phyloP scores from a whole-genome alignment of 345 rosid genomes.

The Camelina sativa region DNA sequence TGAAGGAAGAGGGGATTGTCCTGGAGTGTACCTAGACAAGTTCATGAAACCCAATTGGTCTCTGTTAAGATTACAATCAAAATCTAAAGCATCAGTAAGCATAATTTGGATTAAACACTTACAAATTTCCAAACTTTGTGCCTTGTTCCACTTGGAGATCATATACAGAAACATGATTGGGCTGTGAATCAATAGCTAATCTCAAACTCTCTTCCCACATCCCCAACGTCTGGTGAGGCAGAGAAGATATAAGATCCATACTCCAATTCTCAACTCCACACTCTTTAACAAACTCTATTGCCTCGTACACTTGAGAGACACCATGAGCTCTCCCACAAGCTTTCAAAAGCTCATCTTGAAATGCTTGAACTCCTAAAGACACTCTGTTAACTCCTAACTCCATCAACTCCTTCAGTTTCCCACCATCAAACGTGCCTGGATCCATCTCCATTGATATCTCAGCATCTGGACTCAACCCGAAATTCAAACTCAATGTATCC shows the following conservation, averaged over 20 bases:
- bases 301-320: constrained; percentile 70
- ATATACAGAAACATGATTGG: constrained; percentile 83
- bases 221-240: constrained; percentile 75
- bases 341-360: constrained; percentile 83
- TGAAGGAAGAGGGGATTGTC: constrained; percentile 88
- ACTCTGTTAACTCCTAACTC: constrained; percentile 92
- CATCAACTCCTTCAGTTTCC: constrained; percentile 59
- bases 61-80: constrained; percentile 11
- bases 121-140: constrained; percentile 82
- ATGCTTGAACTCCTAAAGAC: constrained; percentile 92
- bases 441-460: constrained; percentile 99
- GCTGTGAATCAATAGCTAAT: constrained; percentile 58
- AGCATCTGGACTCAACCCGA: constrained; percentile 63
- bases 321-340: constrained; percentile 97
- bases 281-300: constrained; percentile 63
- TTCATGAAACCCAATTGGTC: background rate
- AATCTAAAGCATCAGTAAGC: constrained; percentile 14
- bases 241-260: constrained; percentile 90
- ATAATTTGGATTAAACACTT: constrained; percentile 41
- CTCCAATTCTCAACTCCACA: constrained; percentile 90
- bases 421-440: constrained; percentile 82
- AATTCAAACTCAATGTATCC: constrained; percentile 58
- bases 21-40: constrained; percentile 79
- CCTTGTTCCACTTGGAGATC: constrained; percentile 98
- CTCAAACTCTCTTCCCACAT: constrained; percentile 94